Evolutionary conservation across 768 basidiomycete genomes (phyloP), one percentile per base, ranked within the genome.

Genomic region (Rickenella mellea): DNA sequence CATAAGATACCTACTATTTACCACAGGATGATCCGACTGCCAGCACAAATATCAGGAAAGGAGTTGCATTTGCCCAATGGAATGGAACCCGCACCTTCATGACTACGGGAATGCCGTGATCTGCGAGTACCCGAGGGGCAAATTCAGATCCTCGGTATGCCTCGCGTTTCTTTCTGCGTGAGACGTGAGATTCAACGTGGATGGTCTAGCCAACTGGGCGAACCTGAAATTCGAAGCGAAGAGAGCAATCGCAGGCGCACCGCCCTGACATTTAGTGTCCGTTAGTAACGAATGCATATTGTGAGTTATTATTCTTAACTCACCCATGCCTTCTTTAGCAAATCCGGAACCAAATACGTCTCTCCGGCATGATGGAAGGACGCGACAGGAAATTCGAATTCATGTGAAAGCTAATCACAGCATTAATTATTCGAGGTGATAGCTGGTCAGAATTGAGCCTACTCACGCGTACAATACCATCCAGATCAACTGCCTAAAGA

Each of bases 361-460:
- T 94, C 90, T 42, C 88, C 80, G 6, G 90, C 92, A 54, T 88
- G 83, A 53, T 92, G 88, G 55, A 92, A 79, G 5, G 86, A 82
- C 5, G 83, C 76, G 22, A 92, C 69, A 1, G 78, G 72, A 55
- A 90, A 91, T 51, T 88, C 65, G 68, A 93, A 97, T 60, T 96
- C 92, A 55, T 94, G 87, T 27, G 87, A 79, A 39, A 96, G 69
- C 77, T 91, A 15, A 2, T 19, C 4, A 17, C 7, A 10, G 7
- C 11, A 12, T 5, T 19, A 22, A 27, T 14, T 41, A 33, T 25
- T 5, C 26, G 20, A 28, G 31, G 28, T 22, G 42, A 25, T 25
- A 27, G 10, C n/a, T n/a, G n/a, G n/a, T n/a, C n/a, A 29, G 14
- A 27, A n/a, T 2, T 42, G 41, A 5, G 6, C 27, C 19, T 2